Base-by-base conservation (phyloP, 352 stramenopile genomes). In the Phytophthora kernoviae region DNA sequence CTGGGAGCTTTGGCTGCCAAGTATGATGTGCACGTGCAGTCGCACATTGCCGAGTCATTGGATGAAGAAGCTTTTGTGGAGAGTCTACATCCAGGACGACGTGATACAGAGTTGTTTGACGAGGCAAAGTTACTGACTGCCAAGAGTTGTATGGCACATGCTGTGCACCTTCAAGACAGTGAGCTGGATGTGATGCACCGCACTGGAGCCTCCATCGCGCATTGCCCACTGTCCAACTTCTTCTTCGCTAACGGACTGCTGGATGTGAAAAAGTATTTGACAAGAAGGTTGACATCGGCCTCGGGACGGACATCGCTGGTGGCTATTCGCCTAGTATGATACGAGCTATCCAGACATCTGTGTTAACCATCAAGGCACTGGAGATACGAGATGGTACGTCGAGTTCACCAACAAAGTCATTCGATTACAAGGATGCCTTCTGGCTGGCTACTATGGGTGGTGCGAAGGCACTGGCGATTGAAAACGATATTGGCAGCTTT, bases 191-290 rank as follows among this genome's bases (percentile, higher is more conserved):
- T 84, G 37, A 73, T 97, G 58, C 53, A 55, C 3, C 18, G 44
- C 37, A 79, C 64, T 0, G 73, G 86, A 21, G 67, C 88, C 21
- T 84, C 78, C 27, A 90, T 98, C 42, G 84, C 90, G 14, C 87
- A 96, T 58, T 98, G 93, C 70, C 89, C 93, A 17, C 70, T 96
- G 24, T 96, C 85, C 22, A 98, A 98, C 54, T 96, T 98, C 52
- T 96, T 84, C 59, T 94, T 98, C 43, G 80, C 81, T 4, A 80
- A 90, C 51, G 74, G 85, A 6, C 75, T 92, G 20, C 48, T 96
- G 20, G 64, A 88, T 37, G 58, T 91, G 42, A 62, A 51, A 24
- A 88, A 89, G 27, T 83, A 92, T 21, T 42, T 75, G 46, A 59
- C 1, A 79, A 80, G 21, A 24, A 39, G 1, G 63, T 88, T 4